These are phyloP conservation scores for Middelhovenomyces tepae DNA, from an alignment of 805 yeast species.

Conservation along the genomic window DNA sequence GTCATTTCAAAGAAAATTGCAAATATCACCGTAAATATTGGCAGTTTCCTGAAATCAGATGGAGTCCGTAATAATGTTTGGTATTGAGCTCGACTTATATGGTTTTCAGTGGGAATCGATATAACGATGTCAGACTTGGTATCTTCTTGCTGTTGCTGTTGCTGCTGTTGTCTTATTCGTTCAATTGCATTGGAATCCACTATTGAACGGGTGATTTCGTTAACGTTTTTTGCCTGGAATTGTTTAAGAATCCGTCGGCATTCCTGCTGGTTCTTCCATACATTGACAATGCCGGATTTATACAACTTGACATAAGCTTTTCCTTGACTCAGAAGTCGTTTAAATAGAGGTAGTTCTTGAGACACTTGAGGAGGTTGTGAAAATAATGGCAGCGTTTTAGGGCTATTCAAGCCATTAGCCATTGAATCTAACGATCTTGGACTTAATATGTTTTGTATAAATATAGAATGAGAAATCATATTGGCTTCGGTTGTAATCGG, in stretches of 20 bases:
- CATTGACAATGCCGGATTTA: conserved; percentile 39
- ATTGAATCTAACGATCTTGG: no score
- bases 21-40: conserved; percentile 48
- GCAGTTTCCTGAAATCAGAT: conserved; percentile 43
- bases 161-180: conserved; percentile 5
- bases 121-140: conserved; percentile 30
- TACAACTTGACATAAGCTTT: conserved; percentile 31
- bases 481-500: no score
- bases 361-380: conserved; percentile 14
- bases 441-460: no score
- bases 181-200: conserved; percentile 14
- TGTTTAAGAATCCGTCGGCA: conserved; percentile 11
- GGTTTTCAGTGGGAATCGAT: conserved; percentile 29
- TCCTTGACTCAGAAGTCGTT: conserved; percentile 17
- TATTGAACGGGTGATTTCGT: conserved; percentile 21
- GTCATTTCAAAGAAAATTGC: conserved; percentile 50
- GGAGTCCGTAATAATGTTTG: conserved; percentile 44
- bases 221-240: conserved; percentile 13
- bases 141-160: conserved; percentile 13
- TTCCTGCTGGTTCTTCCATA: conserved; percentile 35
- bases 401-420: conserved; percentile 18
- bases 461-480: no score
- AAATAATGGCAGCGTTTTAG: conserved; percentile 26
- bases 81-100: conserved; percentile 37
- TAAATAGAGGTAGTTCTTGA: conserved; percentile 5